A percentile compares a stretch with the other conserved stretches of the same genome.
Evolutionary conservation across 768 basidiomycete species (phyloP).

Genomic region (Suillus americanus): DNA sequence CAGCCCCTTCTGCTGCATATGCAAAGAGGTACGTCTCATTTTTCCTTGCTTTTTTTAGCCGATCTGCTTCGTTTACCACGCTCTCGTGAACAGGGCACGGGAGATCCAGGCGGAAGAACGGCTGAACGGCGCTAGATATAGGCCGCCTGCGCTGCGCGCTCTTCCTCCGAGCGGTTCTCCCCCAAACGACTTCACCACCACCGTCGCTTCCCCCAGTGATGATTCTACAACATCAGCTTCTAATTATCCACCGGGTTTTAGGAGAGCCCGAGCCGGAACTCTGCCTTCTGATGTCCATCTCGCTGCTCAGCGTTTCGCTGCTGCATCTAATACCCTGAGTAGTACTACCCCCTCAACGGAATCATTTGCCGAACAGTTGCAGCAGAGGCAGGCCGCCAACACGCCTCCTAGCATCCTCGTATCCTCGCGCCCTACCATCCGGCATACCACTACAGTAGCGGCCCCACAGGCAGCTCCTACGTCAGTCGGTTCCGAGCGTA

Average conservation of each 20-base stretch:
- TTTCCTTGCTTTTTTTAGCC: constrained; percentile 15
- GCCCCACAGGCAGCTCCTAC: constrained; percentile 42
- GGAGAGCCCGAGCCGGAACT: constrained; percentile 96
- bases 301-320: constrained; percentile 79
- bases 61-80: constrained; percentile 16
- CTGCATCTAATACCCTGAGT: constrained; percentile 57
- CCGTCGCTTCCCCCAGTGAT: constrained; percentile 59
- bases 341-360: constrained; percentile 50
- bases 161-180: constrained; percentile 70
- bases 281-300: constrained; percentile 94
- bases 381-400: constrained; percentile 36
- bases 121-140: constrained; percentile 61
- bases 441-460: constrained; percentile 68
- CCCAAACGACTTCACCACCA: constrained; percentile 64
- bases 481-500: constrained; percentile 50
- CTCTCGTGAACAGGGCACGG: constrained; percentile 56
- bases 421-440: constrained; percentile 64
- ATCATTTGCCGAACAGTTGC: constrained; percentile 47
- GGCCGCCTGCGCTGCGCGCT: constrained; percentile 76
- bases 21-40: constrained; percentile 68
- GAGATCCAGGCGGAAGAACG: constrained; percentile 82
- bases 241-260: constrained; percentile 83
- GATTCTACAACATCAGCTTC: constrained; percentile 60
- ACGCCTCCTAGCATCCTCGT: constrained; percentile 40
- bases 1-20: constrained; percentile 86